phyloP scores from a whole-genome alignment of 2,329 filamentous ascomycete species.

The Penicillium sp. region DNA sequence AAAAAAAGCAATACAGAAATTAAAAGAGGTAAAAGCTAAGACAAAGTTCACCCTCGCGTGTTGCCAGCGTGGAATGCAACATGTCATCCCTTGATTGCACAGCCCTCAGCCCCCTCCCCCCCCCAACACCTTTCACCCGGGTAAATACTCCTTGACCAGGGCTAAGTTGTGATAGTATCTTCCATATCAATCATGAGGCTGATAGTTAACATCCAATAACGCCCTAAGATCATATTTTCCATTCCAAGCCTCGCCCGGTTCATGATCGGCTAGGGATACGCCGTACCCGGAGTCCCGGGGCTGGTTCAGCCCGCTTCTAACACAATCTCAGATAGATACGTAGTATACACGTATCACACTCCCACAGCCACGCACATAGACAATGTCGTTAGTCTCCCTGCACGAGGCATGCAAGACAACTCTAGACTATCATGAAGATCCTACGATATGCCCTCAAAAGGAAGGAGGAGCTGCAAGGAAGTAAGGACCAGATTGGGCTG shows the following conservation, averaged over 20 bases:
- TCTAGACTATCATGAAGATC: neutral
- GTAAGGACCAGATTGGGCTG: conserved; percentile 13
- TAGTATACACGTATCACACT: conserved; percentile 1
- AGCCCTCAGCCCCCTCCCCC: too few species aligned
- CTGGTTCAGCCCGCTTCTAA: neutral
- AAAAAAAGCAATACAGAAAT: neutral
- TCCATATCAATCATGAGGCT: neutral
- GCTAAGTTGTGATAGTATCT: neutral
- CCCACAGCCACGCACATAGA: neutral
- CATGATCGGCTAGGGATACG: neutral
- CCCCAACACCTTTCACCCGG: conserved; percentile 2
- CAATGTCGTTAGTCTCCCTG: conserved; percentile 2
- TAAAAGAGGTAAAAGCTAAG: neutral
- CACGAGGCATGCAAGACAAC: conserved; percentile 10
- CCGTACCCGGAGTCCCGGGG: neutral
- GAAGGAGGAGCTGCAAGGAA: neutral
- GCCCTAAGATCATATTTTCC: neutral
- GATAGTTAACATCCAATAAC: neutral
- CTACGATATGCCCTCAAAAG: neutral
- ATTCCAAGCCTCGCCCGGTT: neutral
- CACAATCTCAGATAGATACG: neutral
- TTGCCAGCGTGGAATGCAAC: conserved; percentile 21
- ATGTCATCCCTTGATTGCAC: conserved; percentile 29
- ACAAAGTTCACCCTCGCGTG: conserved; percentile 12
- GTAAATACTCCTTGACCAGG: neutral